Evolutionary conservation across 2,329 filamentous ascomycete genomes (phyloP).

Genomic region (Blastomyces percursus): DNA sequence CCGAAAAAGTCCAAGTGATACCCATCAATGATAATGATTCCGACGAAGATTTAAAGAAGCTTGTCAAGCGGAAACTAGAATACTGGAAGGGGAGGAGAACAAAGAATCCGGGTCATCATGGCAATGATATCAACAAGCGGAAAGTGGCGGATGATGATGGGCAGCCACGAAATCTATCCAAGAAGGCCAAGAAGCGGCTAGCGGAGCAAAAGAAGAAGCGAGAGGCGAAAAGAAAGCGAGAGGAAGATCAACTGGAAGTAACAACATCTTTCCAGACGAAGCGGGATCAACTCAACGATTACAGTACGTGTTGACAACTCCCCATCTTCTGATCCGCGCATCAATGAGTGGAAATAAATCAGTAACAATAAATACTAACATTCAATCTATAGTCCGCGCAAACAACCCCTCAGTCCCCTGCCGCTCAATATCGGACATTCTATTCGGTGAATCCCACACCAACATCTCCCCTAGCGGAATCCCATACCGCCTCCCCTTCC

Average conservation of each 20-base stretch:
- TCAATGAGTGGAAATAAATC: slow-evolving; percentile 10
- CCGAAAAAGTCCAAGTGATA: slow-evolving; percentile 48
- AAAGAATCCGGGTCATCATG: slow-evolving; percentile 27
- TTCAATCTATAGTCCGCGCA: slow-evolving; percentile 36
- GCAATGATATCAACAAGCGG: slow-evolving; percentile 6
- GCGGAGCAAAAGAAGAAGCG: slow-evolving; percentile 16
- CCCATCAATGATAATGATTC: slow-evolving; percentile 40
- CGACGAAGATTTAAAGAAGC: slow-evolving; percentile 39
- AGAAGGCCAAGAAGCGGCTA: not conserved
- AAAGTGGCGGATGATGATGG: slow-evolving; percentile 9
- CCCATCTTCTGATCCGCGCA: not conserved
- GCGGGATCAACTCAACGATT: slow-evolving; percentile 26
- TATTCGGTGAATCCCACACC: slow-evolving; percentile 37
- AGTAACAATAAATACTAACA: slow-evolving; percentile 13
- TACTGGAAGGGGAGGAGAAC: slow-evolving; percentile 47
- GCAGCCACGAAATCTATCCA: slow-evolving; percentile 21
- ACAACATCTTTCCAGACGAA: slow-evolving; percentile 13
- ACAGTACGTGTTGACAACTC: slow-evolving; percentile 27
- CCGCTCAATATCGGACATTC: slow-evolving; percentile 38
- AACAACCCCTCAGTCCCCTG: slow-evolving; percentile 32
- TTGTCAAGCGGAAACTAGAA: slow-evolving; percentile 52
- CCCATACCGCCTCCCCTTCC: slow-evolving; percentile 54
- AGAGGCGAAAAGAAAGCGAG: slow-evolving; percentile 22
- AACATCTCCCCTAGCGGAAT: slow-evolving; percentile 37
- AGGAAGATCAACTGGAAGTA: slow-evolving; percentile 21